Evolutionary conservation across 768 basidiomycete genomes (phyloP).

Genomic region (Boletus insuetus): DNA sequence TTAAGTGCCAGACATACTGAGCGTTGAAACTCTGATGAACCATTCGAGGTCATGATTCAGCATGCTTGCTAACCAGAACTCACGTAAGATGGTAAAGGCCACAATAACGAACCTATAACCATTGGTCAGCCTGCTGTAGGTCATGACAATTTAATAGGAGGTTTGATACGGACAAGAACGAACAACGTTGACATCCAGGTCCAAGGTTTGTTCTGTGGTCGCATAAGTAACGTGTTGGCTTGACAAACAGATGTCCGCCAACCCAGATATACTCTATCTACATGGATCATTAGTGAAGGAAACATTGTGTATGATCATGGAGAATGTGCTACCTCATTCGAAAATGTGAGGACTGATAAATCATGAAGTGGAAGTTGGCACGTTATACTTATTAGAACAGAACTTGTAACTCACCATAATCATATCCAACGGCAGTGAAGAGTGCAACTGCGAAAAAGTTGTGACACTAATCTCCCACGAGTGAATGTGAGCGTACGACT

Average conservation of each 20-base stretch:
- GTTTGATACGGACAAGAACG: conserved; percentile 1
- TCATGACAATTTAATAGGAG: neutral
- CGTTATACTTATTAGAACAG: neutral
- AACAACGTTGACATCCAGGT: conserved; percentile 7
- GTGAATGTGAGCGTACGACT: neutral
- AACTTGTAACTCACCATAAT: conserved; percentile 2
- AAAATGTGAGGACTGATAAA: conserved; percentile 6
- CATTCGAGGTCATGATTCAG: neutral
- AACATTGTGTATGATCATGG: neutral
- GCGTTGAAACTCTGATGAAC: neutral
- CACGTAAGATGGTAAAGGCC: conserved; percentile 1
- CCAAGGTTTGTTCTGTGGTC: conserved; percentile 6
- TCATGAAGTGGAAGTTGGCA: neutral
- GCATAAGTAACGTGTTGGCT: neutral
- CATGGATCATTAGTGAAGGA: neutral
- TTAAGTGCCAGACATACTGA: neutral
- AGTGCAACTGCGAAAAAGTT: neutral
- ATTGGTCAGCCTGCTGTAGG: neutral
- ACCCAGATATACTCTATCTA: conserved; percentile 17
- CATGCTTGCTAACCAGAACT: neutral
- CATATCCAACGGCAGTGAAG: conserved; percentile 5
- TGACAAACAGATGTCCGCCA: neutral
- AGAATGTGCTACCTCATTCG: conserved; percentile 5
- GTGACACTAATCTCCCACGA: neutral
- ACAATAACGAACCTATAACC: conserved; percentile 8